phyloP scores from a whole-genome alignment of 768 basidiomycete species.

The Flagelloscypha sp. region DNA sequence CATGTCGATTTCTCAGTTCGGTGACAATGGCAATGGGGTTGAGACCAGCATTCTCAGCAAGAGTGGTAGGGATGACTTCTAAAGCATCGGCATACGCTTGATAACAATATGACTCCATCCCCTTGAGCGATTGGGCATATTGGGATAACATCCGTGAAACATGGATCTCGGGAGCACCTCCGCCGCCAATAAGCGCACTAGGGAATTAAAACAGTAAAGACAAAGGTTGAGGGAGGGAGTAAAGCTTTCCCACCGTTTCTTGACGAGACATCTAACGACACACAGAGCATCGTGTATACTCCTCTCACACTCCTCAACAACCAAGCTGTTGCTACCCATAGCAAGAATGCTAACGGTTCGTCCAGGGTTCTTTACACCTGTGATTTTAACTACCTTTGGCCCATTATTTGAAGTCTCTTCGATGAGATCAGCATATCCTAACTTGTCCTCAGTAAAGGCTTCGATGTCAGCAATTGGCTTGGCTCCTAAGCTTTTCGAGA shows the following conservation, averaged over 20 bases:
- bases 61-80: slow-evolving; percentile 94
- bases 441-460: slow-evolving; percentile 94
- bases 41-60: slow-evolving; percentile 97
- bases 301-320: slow-evolving; percentile 94
- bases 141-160: slow-evolving; percentile 87
- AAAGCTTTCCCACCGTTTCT: slow-evolving; percentile 94
- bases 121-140: slow-evolving; percentile 86
- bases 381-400: slow-evolving; percentile 88
- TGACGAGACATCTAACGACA: slow-evolving; percentile 95
- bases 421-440: slow-evolving; percentile 92
- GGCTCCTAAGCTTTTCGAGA: slow-evolving; percentile 89
- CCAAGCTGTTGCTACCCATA: slow-evolving; percentile 86
- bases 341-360: slow-evolving; percentile 94
- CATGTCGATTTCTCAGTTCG: slow-evolving; percentile 93
- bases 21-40: slow-evolving; percentile 98
- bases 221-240: not conserved
- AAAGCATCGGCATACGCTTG: slow-evolving; percentile 96
- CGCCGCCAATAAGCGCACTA: slow-evolving; percentile 90
- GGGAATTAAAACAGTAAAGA: slow-evolving; percentile 1
- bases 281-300: slow-evolving; percentile 98
- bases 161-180: slow-evolving; percentile 97
- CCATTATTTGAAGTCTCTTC: slow-evolving; percentile 80
- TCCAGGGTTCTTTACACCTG: slow-evolving; percentile 90
- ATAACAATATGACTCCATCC: slow-evolving; percentile 99
- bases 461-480: slow-evolving; percentile 98